Evolutionary conservation across 352 stramenopile genomes (phyloP), one percentile per base, ranked within the genome.

Genomic region (Pythium apleroticum): DNA sequence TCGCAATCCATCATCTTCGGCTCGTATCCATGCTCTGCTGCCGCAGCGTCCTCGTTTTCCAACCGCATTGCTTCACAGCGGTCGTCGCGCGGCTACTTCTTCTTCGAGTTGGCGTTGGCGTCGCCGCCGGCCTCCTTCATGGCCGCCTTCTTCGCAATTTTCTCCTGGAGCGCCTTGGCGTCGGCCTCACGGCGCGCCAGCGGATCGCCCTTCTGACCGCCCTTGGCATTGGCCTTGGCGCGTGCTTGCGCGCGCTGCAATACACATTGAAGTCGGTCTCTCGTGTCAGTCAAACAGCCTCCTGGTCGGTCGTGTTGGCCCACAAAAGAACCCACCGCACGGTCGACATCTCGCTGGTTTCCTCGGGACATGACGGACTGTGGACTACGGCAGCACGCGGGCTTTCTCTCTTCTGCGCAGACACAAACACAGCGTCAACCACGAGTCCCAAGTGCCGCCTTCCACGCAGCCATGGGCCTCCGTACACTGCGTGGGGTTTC

Each of bases 151-250:
- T 75, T 77, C 3, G 83, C 85, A 28, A 93, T 92, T 61, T 93
- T 93, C 65, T 93, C 85, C 68, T 90, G 81, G 19, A 93, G 70
- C 17, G 85, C 85, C 75, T 93, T 91, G 28, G 83, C 82, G 52
- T 93, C 81, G 3, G 84, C 81, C 52, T 93, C 84, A 4, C 82
- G 74, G 12, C 80, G 81, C 9, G 81, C 80, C 14, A 77, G 68
- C 12, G 80, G 77, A 58, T 90, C 82, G 28, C 84, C 81, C 56
- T 62, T 62, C 31, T 76, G 69, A 14, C 55, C 46, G 33, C 27
- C 35, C 48, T 58, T 59, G 35, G 33, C 24, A 37, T 58, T 48
- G 0, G 53, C 39, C 60, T 88, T 86, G 28, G 73, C 80, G 53
- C 84, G 81, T 22, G 84, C 84, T 65, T 93, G 84, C 10, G 84